Base-by-base conservation (phyloP, 495 filamentous ascomycete genomes). In the Aspergillus leporis region DNA sequence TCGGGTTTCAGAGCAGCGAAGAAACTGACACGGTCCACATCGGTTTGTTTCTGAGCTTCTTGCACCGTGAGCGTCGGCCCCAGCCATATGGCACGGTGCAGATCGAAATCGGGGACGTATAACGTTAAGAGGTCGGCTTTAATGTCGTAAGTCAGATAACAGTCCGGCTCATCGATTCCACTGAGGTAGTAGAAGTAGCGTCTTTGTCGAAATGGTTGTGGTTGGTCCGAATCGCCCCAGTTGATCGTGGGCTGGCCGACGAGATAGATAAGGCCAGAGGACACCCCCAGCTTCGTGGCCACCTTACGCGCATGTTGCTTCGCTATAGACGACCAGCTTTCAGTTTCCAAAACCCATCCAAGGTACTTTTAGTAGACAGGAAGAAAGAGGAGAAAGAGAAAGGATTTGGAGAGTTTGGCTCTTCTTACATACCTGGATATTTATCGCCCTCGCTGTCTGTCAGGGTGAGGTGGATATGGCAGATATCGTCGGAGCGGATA, bases 121-220 rank as follows among this genome's bases (percentile, higher is more conserved):
- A 98, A 87, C 0, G 91, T 96, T 34, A 92, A 84, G 49, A 84
- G 83, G 56, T 83, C 78, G 19, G 78, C 81, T 40, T 78, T 74
- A 55, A 97, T 86, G 68, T 94, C 86, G 81, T 98, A 96, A 53
- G 90, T 86, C 52, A 92, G 77, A 72, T 87, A 87, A 73, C 87
- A 92, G 73, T 97, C 92, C 30, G 91, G 82, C 47, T 92, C 81
- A 40, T 86, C 77, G 62, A 88, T 92, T 64, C 95, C 95, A 46
- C 89, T 89, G 32, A 98, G 80, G 72, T 98, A 98, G 83, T 89
- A 96, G 77, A 98, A 98, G 71, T 86, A 89, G 53, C 94, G 88
- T 62, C 93, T 87, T 73, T 98, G 94, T 58, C 90, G 82, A 64
- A 95, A 95, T 3, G 83, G 87, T 58, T 81, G 80, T 19, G 83